A percentile compares a stretch with the other conserved stretches of the same genome.
phyloP scores from a whole-genome alignment of 2,329 filamentous ascomycete genomes.

The Neocatenulostroma microsporum region DNA sequence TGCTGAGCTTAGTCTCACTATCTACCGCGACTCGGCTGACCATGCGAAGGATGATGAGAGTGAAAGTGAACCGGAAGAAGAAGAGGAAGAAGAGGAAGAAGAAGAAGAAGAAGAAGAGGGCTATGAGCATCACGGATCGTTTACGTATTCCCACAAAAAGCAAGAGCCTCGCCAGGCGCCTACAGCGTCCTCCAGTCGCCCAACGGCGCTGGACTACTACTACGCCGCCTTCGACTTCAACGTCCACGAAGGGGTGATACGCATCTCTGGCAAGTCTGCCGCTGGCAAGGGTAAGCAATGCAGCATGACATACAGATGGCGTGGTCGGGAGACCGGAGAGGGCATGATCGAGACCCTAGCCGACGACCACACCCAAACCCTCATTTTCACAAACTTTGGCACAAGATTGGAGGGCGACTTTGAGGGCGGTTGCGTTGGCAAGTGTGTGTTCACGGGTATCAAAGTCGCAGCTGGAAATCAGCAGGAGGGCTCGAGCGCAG shows the following conservation, averaged over 20 bases:
- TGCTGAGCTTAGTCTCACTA: slow-evolving; percentile 6
- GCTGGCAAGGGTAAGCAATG: slow-evolving; percentile 3
- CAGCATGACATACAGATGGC: slow-evolving; percentile 7
- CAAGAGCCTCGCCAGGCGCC: no score
- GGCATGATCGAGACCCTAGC: slow-evolving; percentile 3
- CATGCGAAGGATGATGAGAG: background rate
- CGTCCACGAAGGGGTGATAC: slow-evolving; percentile 10
- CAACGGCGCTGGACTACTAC: slow-evolving; percentile 9
- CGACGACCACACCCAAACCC: background rate
- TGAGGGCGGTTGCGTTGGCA: slow-evolving; percentile 2
- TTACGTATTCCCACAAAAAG: no score
- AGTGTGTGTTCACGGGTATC: background rate
- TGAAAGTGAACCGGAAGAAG: background rate
- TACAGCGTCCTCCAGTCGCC: no score
- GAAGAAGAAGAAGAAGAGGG: slow-evolving; percentile 1
- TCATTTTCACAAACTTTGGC: slow-evolving; percentile 6
- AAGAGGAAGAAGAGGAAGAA: slow-evolving; percentile 5
- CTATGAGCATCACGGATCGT: background rate
- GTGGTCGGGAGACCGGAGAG: slow-evolving; percentile 12
- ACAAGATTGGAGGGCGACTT: slow-evolving; percentile 8
- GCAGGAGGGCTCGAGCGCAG: slow-evolving; percentile 4
- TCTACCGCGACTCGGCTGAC: slow-evolving; percentile 5
- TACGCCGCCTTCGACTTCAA: slow-evolving; percentile 9
- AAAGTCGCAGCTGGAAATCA: slow-evolving; percentile 1
- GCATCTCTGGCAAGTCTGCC: slow-evolving; percentile 3